Evolutionary conservation across 305 asterid species (phyloP).

Genomic region (Salvia sclarea): DNA sequence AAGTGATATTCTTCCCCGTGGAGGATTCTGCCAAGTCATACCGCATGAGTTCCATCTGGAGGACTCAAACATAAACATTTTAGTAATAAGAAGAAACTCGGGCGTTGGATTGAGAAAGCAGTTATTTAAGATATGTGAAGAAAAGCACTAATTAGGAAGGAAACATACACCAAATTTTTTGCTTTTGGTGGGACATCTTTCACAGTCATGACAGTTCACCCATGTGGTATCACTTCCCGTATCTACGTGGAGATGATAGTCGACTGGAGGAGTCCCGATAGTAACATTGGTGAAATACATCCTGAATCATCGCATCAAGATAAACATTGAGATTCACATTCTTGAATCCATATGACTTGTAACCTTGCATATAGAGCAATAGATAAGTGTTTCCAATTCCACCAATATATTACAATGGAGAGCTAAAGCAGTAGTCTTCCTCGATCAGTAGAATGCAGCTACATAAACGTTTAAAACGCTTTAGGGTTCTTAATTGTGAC

Average conservation of each 20-base stretch:
- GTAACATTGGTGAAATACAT: conserved; percentile 84
- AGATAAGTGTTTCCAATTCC: not conserved
- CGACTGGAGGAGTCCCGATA: conserved; percentile 87
- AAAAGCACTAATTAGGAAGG: conserved; percentile 6
- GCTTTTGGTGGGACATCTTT: conserved; percentile 77
- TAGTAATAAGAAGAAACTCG: too few species aligned
- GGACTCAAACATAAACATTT: conserved; percentile 25
- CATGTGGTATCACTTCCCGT: conserved; percentile 98
- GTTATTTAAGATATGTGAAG: not conserved
- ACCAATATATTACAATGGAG: too few species aligned
- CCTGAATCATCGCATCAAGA: conserved; percentile 52
- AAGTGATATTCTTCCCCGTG: conserved; percentile 56
- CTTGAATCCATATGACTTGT: not conserved
- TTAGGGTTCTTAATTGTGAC: not conserved
- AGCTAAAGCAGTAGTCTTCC: not conserved
- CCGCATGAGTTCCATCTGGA: conserved; percentile 68
- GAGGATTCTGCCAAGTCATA: conserved; percentile 74
- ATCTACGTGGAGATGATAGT: conserved; percentile 90
- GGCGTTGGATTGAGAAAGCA: too few species aligned
- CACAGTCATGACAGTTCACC: conserved; percentile 89
- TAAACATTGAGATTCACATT: conserved; percentile 24
- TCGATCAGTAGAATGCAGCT: not conserved
- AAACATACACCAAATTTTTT: conserved; percentile 68
- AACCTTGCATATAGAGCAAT: not conserved
- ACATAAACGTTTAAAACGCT: not conserved